Percentiles rank a stretch among this genome's conserved stretches.
These are phyloP conservation scores for Cenchrus purpureus DNA, from an alignment of 176 grass and related monocot species.

Conservation along the genomic window DNA sequence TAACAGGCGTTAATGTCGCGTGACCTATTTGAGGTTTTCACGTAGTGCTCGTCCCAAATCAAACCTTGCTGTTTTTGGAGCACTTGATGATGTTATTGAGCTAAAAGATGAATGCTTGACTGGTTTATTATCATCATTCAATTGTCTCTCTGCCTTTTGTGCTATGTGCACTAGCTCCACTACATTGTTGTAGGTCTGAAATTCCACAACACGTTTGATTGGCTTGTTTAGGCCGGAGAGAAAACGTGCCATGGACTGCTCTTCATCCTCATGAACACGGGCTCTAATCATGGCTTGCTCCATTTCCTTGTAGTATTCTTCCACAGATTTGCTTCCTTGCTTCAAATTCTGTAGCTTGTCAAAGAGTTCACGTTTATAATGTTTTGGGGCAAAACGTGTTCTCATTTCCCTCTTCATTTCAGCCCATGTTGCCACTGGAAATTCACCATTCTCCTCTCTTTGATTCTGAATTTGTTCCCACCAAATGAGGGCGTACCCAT, in stretches of 20 bases:
- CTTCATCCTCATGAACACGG: background rate
- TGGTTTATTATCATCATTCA: no score
- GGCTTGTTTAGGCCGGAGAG: background rate
- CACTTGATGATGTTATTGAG: no score
- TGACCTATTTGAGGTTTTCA: no score
- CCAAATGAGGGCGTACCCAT: background rate
- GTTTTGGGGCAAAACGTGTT: background rate
- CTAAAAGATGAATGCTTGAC: no score
- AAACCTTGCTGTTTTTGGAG: no score
- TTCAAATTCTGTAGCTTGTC: background rate
- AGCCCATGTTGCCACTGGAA: background rate
- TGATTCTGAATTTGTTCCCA: background rate
- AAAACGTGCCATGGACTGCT: constrained; percentile 17
- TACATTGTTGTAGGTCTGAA: no score
- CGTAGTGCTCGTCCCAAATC: no score
- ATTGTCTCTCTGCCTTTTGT: no score
- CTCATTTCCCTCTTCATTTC: constrained; percentile 6
- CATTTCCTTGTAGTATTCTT: background rate
- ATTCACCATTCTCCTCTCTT: background rate
- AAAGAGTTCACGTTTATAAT: background rate
- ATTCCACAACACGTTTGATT: no score
- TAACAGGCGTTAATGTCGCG: no score
- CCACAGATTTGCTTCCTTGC: background rate
- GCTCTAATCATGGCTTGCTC: background rate
- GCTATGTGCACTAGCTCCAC: no score